Percentiles rank a stretch among this genome's conserved stretches.
Evolutionary conservation across 768 basidiomycete genomes (phyloP).

Genomic region (Macrocybe gigantea): DNA sequence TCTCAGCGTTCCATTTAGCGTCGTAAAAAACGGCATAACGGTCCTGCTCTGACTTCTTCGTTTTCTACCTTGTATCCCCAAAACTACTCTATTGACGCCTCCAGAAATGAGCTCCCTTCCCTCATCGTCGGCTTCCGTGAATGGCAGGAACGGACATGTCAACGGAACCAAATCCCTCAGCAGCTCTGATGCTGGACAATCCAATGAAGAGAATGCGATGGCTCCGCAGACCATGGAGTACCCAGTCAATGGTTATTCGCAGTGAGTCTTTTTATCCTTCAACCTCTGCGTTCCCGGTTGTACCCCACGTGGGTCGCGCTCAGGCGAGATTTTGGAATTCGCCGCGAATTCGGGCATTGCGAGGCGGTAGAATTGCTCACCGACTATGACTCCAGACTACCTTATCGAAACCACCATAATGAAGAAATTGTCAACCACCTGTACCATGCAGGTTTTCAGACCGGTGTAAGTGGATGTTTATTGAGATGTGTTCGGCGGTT

Average conservation of each 20-base stretch:
- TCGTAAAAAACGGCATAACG: conserved; percentile 3
- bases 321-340: background rate
- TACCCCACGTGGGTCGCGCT: conserved; percentile 7
- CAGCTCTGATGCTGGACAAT: conserved; percentile 29
- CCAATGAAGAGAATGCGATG: conserved; percentile 27
- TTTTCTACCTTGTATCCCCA: conserved; percentile 5
- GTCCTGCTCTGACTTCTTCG: conserved; percentile 7
- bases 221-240: conserved; percentile 36
- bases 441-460: conserved; percentile 76
- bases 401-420: conserved; percentile 63
- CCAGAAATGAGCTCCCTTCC: conserved; percentile 27
- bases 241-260: conserved; percentile 51
- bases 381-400: conserved; percentile 8
- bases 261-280: conserved; percentile 36
- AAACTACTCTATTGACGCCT: conserved; percentile 1
- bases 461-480: conserved; percentile 52
- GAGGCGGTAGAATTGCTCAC: background rate
- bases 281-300: conserved; percentile 4
- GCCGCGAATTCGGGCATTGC: conserved; percentile 5
- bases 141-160: conserved; percentile 44
- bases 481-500: conserved; percentile 6
- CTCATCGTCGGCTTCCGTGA: conserved; percentile 38
- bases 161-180: conserved; percentile 43
- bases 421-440: conserved; percentile 75
- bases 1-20: conserved; percentile 2